Evolutionary conservation across 768 basidiomycete species (phyloP).

Genomic region (Psilocybe sp.): DNA sequence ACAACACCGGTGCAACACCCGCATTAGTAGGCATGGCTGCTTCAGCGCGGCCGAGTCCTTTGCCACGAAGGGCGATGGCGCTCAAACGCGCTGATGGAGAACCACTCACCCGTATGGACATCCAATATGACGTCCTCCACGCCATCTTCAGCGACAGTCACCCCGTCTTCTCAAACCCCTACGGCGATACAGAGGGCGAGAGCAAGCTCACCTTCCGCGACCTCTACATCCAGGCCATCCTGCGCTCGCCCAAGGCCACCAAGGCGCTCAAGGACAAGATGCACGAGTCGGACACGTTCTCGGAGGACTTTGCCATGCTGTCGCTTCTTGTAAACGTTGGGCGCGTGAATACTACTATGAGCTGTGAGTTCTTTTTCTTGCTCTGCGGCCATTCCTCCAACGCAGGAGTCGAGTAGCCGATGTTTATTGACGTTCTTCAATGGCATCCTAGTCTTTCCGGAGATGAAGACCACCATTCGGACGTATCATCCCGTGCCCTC

Average conservation of each 20-base stretch:
- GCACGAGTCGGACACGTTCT: constrained; percentile 53
- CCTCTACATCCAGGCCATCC: constrained; percentile 49
- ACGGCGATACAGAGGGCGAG: constrained; percentile 17
- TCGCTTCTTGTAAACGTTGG: constrained; percentile 76
- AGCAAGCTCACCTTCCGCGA: constrained; percentile 56
- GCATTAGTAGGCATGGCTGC: constrained; percentile 18
- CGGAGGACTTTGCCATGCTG: constrained; percentile 72
- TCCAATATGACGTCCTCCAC: constrained; percentile 79
- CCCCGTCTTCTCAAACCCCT: constrained; percentile 51
- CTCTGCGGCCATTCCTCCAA: constrained; percentile 1
- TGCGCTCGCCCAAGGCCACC: constrained; percentile 63
- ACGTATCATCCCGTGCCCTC: constrained; percentile 79
- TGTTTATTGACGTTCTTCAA: not conserved
- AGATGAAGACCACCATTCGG: constrained; percentile 74
- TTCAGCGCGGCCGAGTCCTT: constrained; percentile 39
- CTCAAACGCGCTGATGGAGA: constrained; percentile 62
- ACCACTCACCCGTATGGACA: constrained; percentile 62
- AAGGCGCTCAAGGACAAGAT: constrained; percentile 73
- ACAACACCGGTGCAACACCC: not conserved
- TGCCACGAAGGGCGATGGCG: constrained; percentile 38
- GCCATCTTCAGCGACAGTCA: constrained; percentile 71
- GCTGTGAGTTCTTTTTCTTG: constrained; percentile 50
- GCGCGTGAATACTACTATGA: constrained; percentile 79
- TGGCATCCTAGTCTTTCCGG: constrained; percentile 58
- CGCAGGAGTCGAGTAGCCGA: not conserved